Conservation (phyloP, 2,329 filamentous ascomycete genomes). For the Ophiobolus disseminans region DNA sequence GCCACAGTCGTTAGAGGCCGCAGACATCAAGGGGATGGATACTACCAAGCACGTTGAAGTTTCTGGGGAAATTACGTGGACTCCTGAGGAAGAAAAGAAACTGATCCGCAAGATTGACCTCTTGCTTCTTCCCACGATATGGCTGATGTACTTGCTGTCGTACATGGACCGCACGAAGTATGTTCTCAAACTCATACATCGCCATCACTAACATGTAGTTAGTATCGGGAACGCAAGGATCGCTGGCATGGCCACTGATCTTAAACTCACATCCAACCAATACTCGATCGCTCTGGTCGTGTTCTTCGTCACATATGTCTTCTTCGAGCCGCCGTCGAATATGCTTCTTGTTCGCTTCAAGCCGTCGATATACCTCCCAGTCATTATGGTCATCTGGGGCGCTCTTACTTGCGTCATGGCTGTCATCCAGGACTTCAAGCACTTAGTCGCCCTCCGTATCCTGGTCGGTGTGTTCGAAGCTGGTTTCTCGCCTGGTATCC, state of each 20-base stretch:
- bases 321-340: constrained; percentile 63
- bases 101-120: constrained; percentile 59
- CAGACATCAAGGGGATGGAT: constrained; percentile 43
- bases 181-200: constrained; percentile 1
- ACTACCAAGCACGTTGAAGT: constrained; percentile 53
- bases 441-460: constrained; percentile 61
- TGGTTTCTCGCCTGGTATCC: constrained; percentile 63
- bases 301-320: constrained; percentile 61
- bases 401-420: constrained; percentile 60
- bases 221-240: constrained; percentile 61
- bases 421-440: constrained; percentile 55
- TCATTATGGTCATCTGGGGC: constrained; percentile 64
- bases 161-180: constrained; percentile 56
- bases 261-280: constrained; percentile 56
- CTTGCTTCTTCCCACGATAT: constrained; percentile 56
- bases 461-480: constrained; percentile 64
- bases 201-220: constrained; percentile 22
- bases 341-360: constrained; percentile 59
- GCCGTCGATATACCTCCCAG: constrained; percentile 58
- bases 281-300: constrained; percentile 61
- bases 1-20: constrained; percentile 26
- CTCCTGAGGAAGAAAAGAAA: constrained; percentile 56
- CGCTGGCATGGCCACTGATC: constrained; percentile 58
- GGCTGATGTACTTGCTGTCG: constrained; percentile 59
- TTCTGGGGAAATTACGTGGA: constrained; percentile 56